A percentile compares a stretch with the other conserved stretches of the same genome.
Conservation (phyloP, 2,329 filamentous ascomycete genomes). For the Bisporella sp. region DNA sequence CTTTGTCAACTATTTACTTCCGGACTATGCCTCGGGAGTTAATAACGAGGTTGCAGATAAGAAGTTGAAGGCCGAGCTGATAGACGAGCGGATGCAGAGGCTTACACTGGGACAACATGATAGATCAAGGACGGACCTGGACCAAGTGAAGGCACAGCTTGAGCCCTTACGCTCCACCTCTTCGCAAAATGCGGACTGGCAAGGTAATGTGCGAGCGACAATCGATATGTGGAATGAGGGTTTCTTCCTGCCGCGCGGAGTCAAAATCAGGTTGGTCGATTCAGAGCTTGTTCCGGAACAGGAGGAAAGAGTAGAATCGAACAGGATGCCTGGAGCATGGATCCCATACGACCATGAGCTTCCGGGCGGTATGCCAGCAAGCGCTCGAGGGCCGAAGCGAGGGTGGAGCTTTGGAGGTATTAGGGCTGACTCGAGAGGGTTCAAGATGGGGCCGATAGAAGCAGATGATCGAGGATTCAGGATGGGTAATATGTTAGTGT, state of each 20-base stretch:
- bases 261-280: conserved; percentile 36
- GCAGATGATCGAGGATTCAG: conserved; percentile 20
- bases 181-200: conserved; percentile 9
- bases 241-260: conserved; percentile 46
- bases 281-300: conserved; percentile 29
- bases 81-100: conserved; percentile 21
- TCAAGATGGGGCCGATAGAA: conserved; percentile 18
- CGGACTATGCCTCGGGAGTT: conserved; percentile 35
- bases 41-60: conserved; percentile 43
- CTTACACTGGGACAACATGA: conserved; percentile 16
- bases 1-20: conserved; percentile 49
- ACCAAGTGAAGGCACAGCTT: conserved; percentile 36
- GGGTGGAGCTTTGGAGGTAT: conserved; percentile 7
- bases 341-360: conserved; percentile 28
- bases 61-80: conserved; percentile 39
- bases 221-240: conserved; percentile 49
- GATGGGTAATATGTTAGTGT: conserved; percentile 16
- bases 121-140: conserved; percentile 20
- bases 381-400: conserved; percentile 8
- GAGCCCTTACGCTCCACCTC: conserved; percentile 23
- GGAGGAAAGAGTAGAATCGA: conserved; percentile 37
- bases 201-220: conserved; percentile 31
- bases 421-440: conserved; percentile 19
- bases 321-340: conserved; percentile 37
- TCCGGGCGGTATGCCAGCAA: conserved; percentile 8